phyloP scores from a whole-genome alignment of 164 flowering plant species.

The Platanus orientalis region DNA sequence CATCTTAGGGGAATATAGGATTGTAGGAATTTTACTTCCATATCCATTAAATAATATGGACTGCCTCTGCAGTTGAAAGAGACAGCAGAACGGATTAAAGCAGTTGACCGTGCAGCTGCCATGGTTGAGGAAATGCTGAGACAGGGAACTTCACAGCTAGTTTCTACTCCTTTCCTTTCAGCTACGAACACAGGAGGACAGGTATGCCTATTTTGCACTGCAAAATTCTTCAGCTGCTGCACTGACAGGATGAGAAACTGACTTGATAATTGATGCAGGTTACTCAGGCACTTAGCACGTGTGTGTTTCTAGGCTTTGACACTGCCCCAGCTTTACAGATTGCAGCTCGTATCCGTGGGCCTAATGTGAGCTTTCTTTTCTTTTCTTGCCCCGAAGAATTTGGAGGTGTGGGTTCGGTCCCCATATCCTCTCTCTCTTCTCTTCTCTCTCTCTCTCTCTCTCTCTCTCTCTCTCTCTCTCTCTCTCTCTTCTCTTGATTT shows the following conservation, averaged over 20 bases:
- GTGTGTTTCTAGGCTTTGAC: conserved; percentile 85
- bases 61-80: conserved; percentile 67
- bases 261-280: conserved; percentile 29
- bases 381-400: no score
- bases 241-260: conserved; percentile 2
- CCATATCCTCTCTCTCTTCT: no score
- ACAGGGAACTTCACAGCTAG: conserved; percentile 40
- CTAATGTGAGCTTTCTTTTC: conserved; percentile 65
- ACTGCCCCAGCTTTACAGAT: conserved; percentile 68
- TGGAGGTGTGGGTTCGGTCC: no score
- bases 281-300: conserved; percentile 42
- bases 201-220: conserved; percentile 25
- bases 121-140: conserved; percentile 94
- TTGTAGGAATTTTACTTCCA: no score
- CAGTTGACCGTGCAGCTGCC: conserved; percentile 95
- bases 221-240: neutral
- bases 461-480: no score
- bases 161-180: conserved; percentile 24
- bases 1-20: no score
- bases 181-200: conserved; percentile 33
- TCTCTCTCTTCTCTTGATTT: no score
- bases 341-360: conserved; percentile 87
- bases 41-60: neutral
- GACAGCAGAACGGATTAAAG: conserved; percentile 75
- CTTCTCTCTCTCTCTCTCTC: no score